Conservation (phyloP, 2,329 filamentous ascomycete genomes). For the Colletotrichum sp. region DNA sequence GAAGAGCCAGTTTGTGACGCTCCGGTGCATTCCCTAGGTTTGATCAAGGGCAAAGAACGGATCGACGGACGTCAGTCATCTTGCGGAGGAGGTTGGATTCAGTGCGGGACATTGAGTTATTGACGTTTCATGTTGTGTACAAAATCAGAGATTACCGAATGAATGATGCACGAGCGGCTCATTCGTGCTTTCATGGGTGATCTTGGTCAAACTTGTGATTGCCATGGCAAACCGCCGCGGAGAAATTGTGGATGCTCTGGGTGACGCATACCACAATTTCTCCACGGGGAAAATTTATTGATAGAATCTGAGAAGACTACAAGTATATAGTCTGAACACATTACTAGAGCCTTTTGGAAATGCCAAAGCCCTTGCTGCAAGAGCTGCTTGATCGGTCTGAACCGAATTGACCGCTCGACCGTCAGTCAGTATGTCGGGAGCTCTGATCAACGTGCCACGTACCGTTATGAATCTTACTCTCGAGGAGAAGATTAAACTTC, state of each 20-base stretch:
- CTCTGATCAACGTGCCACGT: neutral
- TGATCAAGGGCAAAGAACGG: neutral
- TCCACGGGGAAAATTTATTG: neutral
- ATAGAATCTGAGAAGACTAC: neutral
- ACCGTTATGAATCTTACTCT: neutral
- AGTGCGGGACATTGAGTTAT: neutral
- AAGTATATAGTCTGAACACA: neutral
- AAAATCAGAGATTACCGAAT: neutral
- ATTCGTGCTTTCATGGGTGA: neutral
- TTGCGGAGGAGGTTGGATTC: neutral
- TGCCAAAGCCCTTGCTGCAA: rapidly evolving
- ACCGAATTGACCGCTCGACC: neutral
- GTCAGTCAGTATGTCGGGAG: neutral
- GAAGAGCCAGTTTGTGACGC: neutral
- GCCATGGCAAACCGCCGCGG: neutral
- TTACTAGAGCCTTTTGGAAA: neutral
- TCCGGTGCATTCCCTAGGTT: neutral
- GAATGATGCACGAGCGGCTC: neutral
- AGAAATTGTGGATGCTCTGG: neutral
- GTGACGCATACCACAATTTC: neutral
- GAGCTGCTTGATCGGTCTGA: neutral
- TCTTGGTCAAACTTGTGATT: neutral
- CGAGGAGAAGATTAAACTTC: neutral
- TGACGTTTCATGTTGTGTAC: neutral
- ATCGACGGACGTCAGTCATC: neutral